Percentiles rank a stretch among this genome's conserved stretches.
These are phyloP conservation scores for Mimosa bimucronata DNA, from an alignment of 306 rosid genomes.

Conservation along the genomic window DNA sequence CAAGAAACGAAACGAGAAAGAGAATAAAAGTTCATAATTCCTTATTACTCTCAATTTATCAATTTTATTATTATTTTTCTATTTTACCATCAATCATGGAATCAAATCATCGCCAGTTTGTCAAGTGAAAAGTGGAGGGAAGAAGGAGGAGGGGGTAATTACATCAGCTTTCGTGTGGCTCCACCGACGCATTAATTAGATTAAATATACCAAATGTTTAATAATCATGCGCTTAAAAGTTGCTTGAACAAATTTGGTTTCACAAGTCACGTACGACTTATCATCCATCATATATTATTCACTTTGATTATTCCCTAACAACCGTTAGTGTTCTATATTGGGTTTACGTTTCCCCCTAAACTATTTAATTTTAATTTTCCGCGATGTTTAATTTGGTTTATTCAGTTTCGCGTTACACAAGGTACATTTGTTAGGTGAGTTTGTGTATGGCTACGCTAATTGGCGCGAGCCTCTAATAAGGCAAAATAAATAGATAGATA, in stretches of 20 bases:
- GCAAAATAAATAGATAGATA: neutral
- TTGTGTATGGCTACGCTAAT: too few relatives aligned
- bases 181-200: conserved; percentile 7
- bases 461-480: neutral
- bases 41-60: too few relatives aligned
- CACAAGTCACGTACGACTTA: conserved; percentile 22
- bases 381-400: conserved; percentile 2
- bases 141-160: neutral
- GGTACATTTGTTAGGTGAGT: neutral
- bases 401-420: neutral
- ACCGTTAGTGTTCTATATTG: conserved; percentile 26
- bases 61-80: neutral
- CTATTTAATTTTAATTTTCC: neutral
- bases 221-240: neutral
- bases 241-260: conserved; percentile 13
- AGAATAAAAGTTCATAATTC: neutral
- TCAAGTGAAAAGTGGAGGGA: neutral
- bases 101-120: conserved; percentile 20
- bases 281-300: neutral
- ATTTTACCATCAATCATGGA: neutral
- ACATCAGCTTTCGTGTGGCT: neutral
- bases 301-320: conserved; percentile 29
- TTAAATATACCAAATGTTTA: neutral
- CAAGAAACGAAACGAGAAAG: neutral
- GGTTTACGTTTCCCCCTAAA: conserved; percentile 16